Conservation (phyloP, 441 rosid genomes). For the Raphanus hybrid region DNA sequence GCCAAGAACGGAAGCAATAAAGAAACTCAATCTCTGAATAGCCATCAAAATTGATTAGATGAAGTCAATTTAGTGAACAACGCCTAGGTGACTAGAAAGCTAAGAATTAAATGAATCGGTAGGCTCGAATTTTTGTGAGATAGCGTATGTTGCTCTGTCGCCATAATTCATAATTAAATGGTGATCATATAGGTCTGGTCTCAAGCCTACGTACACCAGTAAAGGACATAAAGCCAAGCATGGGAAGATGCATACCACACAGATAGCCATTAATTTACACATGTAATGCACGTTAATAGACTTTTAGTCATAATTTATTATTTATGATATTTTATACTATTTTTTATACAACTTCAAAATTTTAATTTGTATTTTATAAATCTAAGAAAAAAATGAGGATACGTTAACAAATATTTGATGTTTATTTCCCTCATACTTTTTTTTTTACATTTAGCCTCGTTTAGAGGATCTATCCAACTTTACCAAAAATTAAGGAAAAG, state of each 20-base stretch:
- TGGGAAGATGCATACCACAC: neutral
- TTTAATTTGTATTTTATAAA: neutral
- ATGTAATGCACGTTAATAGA: neutral
- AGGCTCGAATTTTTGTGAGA: neutral
- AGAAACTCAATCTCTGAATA: neutral
- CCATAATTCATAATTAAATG: neutral
- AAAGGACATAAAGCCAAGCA: neutral
- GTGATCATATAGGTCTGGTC: neutral
- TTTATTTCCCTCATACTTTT: neutral
- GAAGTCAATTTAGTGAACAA: neutral
- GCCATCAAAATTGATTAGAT: neutral
- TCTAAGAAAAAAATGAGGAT: neutral
- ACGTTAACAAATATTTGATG: neutral
- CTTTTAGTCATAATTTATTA: no score
- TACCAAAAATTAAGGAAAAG: neutral
- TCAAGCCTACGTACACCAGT: conserved; percentile 1
- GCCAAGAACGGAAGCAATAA: neutral
- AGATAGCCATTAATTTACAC: neutral
- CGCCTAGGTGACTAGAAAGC: neutral
- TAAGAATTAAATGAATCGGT: neutral
- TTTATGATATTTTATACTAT: no score
- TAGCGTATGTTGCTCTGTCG: neutral
- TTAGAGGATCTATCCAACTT: conserved; percentile 3
- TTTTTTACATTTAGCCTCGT: neutral
- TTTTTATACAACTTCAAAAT: neutral